These are phyloP conservation scores for Hevea brasiliensis DNA, from an alignment of 345 rosid species.

Conservation along the genomic window DNA sequence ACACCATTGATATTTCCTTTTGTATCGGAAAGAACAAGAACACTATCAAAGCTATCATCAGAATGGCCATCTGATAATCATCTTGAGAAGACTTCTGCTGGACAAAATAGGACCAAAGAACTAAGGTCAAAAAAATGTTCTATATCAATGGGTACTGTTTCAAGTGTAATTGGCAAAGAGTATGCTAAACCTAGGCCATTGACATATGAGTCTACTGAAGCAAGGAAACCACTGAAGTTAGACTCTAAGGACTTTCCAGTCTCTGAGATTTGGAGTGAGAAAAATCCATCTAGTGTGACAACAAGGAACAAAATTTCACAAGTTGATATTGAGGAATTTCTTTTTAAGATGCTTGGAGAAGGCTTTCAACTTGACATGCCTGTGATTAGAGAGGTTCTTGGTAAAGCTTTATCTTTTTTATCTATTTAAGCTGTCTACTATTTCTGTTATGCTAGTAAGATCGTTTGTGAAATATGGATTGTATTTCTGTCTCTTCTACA, in stretches of 20 bases:
- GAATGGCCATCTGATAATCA: conserved; percentile 22
- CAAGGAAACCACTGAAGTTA: conserved; percentile 49
- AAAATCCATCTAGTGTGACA: conserved; percentile 19
- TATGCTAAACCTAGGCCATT: conserved; percentile 34
- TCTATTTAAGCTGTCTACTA: conserved; percentile 1
- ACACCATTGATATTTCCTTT: conserved; percentile 1
- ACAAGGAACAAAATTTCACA: conserved; percentile 15
- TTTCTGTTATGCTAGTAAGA: neutral
- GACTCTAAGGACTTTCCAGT: conserved; percentile 45
- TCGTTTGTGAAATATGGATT: neutral
- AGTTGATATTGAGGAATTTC: conserved; percentile 47
- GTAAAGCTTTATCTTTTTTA: conserved; percentile 30
- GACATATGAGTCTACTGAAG: conserved; percentile 27
- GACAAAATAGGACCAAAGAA: conserved; percentile 24
- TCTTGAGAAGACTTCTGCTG: conserved; percentile 20
- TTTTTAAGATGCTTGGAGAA: conserved; percentile 50
- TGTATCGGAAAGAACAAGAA: conserved; percentile 6
- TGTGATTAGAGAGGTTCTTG: conserved; percentile 48
- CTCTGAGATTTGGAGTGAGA: conserved; percentile 37
- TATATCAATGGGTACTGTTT: conserved; percentile 45
- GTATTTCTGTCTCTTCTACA: neutral
- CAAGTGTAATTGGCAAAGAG: conserved; percentile 47
- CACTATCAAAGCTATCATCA: conserved; percentile 24
- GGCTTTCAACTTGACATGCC: conserved; percentile 53
- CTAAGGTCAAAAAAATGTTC: conserved; percentile 33